These are phyloP conservation scores for Leccinum subfulvum DNA, from an alignment of 1,284 basidiomycete species.

Conservation along the genomic window DNA sequence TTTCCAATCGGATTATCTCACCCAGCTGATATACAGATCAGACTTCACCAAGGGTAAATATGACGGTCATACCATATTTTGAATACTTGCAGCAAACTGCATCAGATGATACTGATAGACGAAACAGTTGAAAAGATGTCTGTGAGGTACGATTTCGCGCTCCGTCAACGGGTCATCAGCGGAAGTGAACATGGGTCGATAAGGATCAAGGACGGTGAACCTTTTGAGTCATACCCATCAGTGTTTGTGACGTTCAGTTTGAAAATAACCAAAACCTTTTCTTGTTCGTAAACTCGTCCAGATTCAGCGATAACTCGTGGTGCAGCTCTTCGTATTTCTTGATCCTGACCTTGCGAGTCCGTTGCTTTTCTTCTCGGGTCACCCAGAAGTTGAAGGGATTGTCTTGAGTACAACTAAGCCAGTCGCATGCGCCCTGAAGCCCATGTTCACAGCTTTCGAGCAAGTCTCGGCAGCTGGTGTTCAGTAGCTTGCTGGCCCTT, in stretches of 20 bases:
- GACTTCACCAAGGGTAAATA: conserved; percentile 21
- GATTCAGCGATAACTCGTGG: conserved; percentile 37
- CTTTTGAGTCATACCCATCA: conserved; percentile 35
- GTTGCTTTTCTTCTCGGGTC: conserved; percentile 28
- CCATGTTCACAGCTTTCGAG: conserved; percentile 48
- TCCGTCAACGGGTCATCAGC: conserved; percentile 35
- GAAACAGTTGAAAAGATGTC: conserved; percentile 66
- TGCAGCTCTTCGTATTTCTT: conserved; percentile 40
- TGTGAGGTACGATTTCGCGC: conserved; percentile 51
- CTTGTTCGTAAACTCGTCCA: conserved; percentile 51
- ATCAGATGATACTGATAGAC: conserved; percentile 75
- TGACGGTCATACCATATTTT: conserved; percentile 44
- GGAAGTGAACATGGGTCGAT: conserved; percentile 59
- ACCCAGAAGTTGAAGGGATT: conserved; percentile 42
- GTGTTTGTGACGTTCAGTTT: neutral
- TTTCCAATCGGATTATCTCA: conserved; percentile 58
- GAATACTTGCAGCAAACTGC: conserved; percentile 47
- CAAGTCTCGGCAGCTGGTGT: conserved; percentile 57
- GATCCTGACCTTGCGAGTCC: conserved; percentile 37
- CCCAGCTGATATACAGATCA: conserved; percentile 42
- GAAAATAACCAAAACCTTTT: conserved; percentile 43
- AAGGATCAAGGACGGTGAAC: conserved; percentile 68
- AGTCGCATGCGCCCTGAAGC: conserved; percentile 48
- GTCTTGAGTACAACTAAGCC: conserved; percentile 48
- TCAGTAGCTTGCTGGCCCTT: conserved; percentile 53